These are phyloP conservation scores for Trichosporon asahii DNA, from an alignment of 1,284 basidiomycete genomes.

Conservation along the genomic window DNA sequence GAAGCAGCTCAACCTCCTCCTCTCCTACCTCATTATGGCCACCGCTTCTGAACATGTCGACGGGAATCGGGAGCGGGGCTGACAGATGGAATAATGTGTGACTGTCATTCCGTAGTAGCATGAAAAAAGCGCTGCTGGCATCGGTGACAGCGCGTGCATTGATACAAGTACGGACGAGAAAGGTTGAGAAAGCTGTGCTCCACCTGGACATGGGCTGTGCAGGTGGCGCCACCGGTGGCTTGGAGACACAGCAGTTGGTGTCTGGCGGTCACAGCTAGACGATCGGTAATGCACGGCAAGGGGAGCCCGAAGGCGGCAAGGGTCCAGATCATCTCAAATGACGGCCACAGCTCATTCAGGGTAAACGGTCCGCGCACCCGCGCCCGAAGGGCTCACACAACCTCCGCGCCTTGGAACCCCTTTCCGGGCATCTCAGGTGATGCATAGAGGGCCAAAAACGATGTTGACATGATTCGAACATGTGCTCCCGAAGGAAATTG, in stretches of 20 bases:
- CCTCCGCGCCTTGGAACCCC: no score
- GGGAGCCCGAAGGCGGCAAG: no score
- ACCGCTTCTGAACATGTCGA: not conserved
- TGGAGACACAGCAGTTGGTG: not conserved
- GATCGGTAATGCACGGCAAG: not conserved
- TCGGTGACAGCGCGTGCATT: not conserved
- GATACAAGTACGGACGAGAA: not conserved
- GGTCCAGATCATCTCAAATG: not conserved
- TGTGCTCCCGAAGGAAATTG: constrained; percentile 5
- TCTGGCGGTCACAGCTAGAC: not conserved
- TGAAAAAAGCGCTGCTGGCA: not conserved
- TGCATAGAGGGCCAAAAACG: not conserved
- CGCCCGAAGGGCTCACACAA: no score
- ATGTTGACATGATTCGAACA: constrained; percentile 5
- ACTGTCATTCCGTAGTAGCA: not conserved
- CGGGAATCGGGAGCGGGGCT: no score
- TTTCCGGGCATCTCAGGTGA: not conserved
- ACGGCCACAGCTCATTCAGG: no score
- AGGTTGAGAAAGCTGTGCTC: not conserved
- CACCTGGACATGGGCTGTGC: not conserved
- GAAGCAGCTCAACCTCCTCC: not conserved
- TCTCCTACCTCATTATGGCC: not conserved
- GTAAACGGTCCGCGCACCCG: no score
- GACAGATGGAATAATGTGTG: not conserved
- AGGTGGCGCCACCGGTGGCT: not conserved